Conservation (phyloP, 176 grass and related monocot species). For the Leersia perrieri region DNA sequence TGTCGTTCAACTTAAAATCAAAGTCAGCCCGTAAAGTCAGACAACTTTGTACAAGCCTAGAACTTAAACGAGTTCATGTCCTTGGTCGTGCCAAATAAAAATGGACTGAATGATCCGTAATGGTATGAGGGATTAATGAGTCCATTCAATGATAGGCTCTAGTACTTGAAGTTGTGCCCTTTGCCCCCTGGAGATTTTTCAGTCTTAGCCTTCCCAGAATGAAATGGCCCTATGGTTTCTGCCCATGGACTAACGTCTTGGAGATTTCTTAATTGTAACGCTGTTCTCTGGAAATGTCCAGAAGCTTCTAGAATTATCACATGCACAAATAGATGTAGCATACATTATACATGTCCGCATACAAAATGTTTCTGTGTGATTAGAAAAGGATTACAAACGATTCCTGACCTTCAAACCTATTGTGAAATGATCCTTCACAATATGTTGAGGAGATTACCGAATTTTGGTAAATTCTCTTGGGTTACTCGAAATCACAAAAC, state of each 20-base stretch:
- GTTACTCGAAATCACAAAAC: not conserved
- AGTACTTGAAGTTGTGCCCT: not conserved
- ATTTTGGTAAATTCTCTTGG: not conserved
- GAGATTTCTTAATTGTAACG: not conserved
- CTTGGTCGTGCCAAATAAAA: not conserved
- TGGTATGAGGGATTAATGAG: not conserved
- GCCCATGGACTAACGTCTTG: not conserved
- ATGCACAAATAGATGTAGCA: not conserved
- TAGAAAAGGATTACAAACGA: not conserved
- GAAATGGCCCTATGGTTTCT: not conserved
- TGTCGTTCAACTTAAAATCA: not conserved
- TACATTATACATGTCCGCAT: not conserved
- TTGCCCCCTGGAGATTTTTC: not conserved
- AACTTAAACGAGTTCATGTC: not conserved
- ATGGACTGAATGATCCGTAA: not conserved
- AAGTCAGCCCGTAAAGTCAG: not conserved
- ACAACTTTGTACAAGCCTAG: not conserved
- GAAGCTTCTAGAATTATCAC: not conserved
- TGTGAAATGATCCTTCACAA: not conserved
- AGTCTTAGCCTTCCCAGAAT: not conserved
- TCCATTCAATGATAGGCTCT: not conserved
- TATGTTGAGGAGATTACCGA: not conserved
- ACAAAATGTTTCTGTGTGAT: not conserved
- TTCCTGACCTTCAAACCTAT: not conserved
- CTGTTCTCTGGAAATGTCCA: not conserved